phyloP scores from a whole-genome alignment of 2,329 filamentous ascomycete genomes.

The Pyrenophora graminea region DNA sequence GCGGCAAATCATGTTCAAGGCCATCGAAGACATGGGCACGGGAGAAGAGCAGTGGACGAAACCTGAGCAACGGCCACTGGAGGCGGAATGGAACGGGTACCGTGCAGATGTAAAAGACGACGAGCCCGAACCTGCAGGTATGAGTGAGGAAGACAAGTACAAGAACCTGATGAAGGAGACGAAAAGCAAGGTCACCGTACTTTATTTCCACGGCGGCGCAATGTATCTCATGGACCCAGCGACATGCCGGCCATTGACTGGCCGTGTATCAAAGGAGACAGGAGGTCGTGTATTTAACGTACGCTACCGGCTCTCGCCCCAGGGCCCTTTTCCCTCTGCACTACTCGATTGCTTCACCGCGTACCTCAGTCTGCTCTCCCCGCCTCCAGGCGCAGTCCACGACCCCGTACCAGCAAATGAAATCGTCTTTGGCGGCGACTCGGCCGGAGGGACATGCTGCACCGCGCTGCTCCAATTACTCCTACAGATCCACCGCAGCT shows the following conservation, averaged over 20 bases:
- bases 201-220: constrained; percentile 79
- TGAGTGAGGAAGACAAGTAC: constrained; percentile 69
- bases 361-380: constrained; percentile 74
- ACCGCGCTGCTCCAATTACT: constrained; percentile 70
- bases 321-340: constrained; percentile 74
- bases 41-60: constrained; percentile 37
- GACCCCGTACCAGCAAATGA: constrained; percentile 65
- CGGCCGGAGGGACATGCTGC: constrained; percentile 73
- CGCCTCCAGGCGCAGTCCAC: constrained; percentile 69
- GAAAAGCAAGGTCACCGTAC: constrained; percentile 63
- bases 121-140: constrained; percentile 54
- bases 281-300: constrained; percentile 72
- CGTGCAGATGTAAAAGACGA: constrained; percentile 58
- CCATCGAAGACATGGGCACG: constrained; percentile 60
- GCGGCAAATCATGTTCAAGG: constrained; percentile 61
- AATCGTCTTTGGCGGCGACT: constrained; percentile 75
- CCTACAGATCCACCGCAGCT: constrained; percentile 61
- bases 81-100: constrained; percentile 79
- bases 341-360: constrained; percentile 73
- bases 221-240: constrained; percentile 73
- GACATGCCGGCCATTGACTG: constrained; percentile 64
- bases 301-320: constrained; percentile 74
- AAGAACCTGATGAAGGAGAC: constrained; percentile 69
- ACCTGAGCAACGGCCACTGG: constrained; percentile 61
- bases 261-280: constrained; percentile 67